Evolutionary conservation across 768 basidiomycete species (phyloP).

Genomic region (Suillus tomentosus): DNA sequence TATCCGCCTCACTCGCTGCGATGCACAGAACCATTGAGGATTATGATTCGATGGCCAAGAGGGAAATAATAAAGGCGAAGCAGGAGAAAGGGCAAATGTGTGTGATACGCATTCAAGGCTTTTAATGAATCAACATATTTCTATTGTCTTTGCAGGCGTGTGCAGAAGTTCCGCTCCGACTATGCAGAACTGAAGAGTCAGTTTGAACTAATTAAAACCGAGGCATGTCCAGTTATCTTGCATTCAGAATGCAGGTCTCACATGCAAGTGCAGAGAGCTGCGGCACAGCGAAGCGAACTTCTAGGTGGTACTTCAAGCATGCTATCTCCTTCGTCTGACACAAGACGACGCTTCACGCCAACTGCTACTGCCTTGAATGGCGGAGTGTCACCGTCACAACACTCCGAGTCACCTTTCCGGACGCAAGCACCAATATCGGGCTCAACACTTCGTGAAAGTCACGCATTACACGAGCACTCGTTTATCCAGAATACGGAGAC

Average conservation of each 20-base stretch:
- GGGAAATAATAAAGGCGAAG: constrained; percentile 95
- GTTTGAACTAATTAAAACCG: constrained; percentile 76
- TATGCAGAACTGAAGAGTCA: constrained; percentile 80
- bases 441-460: constrained; percentile 63
- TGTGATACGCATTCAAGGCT: constrained; percentile 27
- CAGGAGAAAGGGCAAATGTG: constrained; percentile 95
- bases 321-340: constrained; percentile 41
- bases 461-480: constrained; percentile 85
- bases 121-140: constrained; percentile 10
- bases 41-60: constrained; percentile 94
- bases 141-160: constrained; percentile 61
- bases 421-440: constrained; percentile 54
- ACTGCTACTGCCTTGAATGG: constrained; percentile 35
- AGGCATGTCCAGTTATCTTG: constrained; percentile 34
- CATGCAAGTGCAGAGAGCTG: constrained; percentile 49
- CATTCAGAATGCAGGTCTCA: background rate
- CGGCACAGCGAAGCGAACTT: constrained; percentile 64
- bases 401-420: constrained; percentile 88
- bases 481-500: constrained; percentile 85
- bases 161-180: constrained; percentile 88
- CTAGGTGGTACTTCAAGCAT: constrained; percentile 47
- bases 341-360: constrained; percentile 64
- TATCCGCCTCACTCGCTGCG: constrained; percentile 94
- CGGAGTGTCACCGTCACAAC: constrained; percentile 50
- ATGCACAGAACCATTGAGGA: constrained; percentile 95